Conservation (phyloP, 495 filamentous ascomycete genomes). For the Pseudoneurospora amorphoporcata region DNA sequence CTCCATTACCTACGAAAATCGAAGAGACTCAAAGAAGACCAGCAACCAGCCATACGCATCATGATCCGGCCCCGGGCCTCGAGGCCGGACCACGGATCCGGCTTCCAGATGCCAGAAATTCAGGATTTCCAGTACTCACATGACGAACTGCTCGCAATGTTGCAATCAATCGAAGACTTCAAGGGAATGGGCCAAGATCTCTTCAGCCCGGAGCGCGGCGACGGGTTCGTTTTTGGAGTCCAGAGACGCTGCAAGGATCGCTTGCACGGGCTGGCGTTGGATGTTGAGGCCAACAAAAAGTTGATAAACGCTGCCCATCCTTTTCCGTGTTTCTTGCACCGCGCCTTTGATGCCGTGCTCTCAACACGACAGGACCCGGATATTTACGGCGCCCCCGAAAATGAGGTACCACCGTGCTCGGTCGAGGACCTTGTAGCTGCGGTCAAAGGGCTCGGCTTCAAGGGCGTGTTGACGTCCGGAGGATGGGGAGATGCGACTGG, state of each 20-base stretch:
- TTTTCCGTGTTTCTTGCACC: conserved; percentile 27
- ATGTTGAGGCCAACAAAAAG: conserved; percentile 10
- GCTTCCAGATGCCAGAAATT: background rate
- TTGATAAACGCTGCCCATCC: conserved; percentile 18
- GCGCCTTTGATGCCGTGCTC: conserved; percentile 33
- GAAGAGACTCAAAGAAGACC: background rate
- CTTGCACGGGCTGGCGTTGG: conserved; percentile 14
- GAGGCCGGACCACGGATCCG: background rate
- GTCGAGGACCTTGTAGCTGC: conserved; percentile 15
- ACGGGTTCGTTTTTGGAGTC: conserved; percentile 39
- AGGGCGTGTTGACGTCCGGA: conserved; percentile 32
- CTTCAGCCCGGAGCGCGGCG: conserved; percentile 19
- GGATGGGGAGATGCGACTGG: conserved; percentile 23
- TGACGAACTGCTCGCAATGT: conserved; percentile 25
- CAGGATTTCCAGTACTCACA: conserved; percentile 33
- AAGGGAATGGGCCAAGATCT: conserved; percentile 8
- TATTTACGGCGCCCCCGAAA: background rate
- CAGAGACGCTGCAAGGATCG: background rate
- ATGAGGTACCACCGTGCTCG: background rate
- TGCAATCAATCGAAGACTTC: conserved; percentile 7
- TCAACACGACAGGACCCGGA: background rate
- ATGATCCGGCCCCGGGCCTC: conserved; percentile 38
- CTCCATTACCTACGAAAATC: background rate
- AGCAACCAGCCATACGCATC: conserved; percentile 17
- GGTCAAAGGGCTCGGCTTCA: conserved; percentile 22